Conservation (phyloP, 2,329 filamentous ascomycete species). For the Purpureocillium takamizusanense region DNA sequence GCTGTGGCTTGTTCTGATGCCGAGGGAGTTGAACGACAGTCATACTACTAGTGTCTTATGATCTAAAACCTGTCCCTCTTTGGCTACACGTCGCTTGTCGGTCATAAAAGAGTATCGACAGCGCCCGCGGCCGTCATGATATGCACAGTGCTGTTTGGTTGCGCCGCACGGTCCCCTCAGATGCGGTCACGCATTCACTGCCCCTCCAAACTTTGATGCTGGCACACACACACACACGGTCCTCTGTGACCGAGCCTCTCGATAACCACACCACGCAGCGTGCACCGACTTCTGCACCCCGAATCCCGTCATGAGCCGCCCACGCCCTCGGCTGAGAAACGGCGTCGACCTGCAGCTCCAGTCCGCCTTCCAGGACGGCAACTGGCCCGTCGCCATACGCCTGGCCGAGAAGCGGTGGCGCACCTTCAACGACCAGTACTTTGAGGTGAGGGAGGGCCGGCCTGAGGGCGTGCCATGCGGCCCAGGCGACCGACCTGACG, state of each 20-base stretch:
- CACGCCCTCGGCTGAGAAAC: constrained; percentile 32
- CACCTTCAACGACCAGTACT: constrained; percentile 44
- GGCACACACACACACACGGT: no score
- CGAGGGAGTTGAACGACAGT: no score
- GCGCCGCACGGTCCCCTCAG: background rate
- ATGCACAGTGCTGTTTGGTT: no score
- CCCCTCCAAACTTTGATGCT: constrained; percentile 1
- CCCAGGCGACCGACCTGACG: background rate
- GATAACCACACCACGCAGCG: background rate
- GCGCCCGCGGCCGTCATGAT: no score
- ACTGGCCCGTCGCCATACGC: constrained; percentile 41
- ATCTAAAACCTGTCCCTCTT: no score
- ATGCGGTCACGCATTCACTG: background rate
- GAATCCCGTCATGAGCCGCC: constrained; percentile 20
- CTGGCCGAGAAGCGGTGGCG: constrained; percentile 43
- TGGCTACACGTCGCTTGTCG: no score
- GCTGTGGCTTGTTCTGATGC: no score
- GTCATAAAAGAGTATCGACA: no score
- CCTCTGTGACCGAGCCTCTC: no score
- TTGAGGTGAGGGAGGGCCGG: constrained; percentile 37
- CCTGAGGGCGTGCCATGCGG: background rate
- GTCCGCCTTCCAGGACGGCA: constrained; percentile 43
- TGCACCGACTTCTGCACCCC: background rate
- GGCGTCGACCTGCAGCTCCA: constrained; percentile 46
- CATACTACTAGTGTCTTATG: no score